These are phyloP conservation scores for Ormosia emarginata DNA, from an alignment of 306 rosid species.

Conservation along the genomic window DNA sequence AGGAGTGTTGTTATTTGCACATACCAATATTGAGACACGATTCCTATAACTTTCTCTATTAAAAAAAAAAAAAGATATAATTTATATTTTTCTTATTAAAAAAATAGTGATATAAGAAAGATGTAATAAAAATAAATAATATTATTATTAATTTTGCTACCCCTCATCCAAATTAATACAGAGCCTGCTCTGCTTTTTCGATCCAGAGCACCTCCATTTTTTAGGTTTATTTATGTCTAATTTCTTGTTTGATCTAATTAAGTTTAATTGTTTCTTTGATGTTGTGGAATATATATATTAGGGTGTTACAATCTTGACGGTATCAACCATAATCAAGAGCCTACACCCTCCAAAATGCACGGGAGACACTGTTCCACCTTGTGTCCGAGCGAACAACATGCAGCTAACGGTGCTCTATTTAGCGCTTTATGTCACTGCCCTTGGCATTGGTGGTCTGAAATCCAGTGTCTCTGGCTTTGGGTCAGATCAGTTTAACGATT, in stretches of 20 bases:
- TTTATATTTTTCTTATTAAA: no score
- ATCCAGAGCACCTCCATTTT: background rate
- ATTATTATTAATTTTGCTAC: no score
- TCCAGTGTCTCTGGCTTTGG: constrained; percentile 89
- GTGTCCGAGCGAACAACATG: constrained; percentile 45
- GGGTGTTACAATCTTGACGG: constrained; percentile 83
- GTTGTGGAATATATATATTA: background rate
- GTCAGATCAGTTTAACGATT: constrained; percentile 79
- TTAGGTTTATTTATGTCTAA: background rate
- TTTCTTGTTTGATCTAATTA: background rate
- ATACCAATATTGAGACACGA: no score
- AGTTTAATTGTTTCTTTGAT: background rate
- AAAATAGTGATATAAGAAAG: no score
- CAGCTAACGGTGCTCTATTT: constrained; percentile 53
- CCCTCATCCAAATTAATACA: background rate
- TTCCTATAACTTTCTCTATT: no score
- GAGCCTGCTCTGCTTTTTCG: no score
- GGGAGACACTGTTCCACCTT: background rate
- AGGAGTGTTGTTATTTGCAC: no score
- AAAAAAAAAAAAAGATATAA: no score
- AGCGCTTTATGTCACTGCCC: constrained; percentile 72
- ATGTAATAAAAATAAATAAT: no score
- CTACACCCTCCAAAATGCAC: constrained; percentile 77
- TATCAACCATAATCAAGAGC: constrained; percentile 75
- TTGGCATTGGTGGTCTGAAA: constrained; percentile 84